Evolutionary conservation across 2,329 filamentous ascomycete species (phyloP), one percentile per base, ranked within the genome.

Genomic region (Cladophialophora carrionii): DNA sequence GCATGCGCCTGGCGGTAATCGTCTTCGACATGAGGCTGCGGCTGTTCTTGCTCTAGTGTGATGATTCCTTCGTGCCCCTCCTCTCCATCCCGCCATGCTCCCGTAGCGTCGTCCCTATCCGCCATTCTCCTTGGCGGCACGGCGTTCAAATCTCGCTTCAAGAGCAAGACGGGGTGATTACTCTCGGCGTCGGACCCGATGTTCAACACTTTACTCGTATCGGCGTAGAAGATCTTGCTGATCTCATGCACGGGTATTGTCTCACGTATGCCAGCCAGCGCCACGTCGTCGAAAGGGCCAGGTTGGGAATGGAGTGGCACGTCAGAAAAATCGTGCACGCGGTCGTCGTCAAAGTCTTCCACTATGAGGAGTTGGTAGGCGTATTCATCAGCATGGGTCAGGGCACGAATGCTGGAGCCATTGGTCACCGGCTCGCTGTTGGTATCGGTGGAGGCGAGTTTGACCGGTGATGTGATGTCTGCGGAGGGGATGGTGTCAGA

Each of bases 151-250:
- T 94, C 90, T 70, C 91, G 81, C 75, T 92, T 93, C 49, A 95
- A 75, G 0, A 95, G 77, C 0, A 95, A 79, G 0, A 94, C 86
- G 0, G 91, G 90, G 64, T 87, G 91, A 72, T 89, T 91, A 2
- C 84, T 84, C 70, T 89, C 88, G 14, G 84, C 86, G 26, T 89
- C 85, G 2, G 79, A 83, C 14, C 88, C 88, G 62, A 97, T 92
- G 67, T 96, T 96, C 29, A 97, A 81, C 9, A 97, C 91, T 71
- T 91, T 91, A 20, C 92, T 92, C 0, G 91, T 96, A 70, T 96
- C 91, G 0, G 92, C 92, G 73, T 96, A 97, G 77, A 96, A 96
- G 34, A 96, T 91, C 74, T 96, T 96, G 5, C 92, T 90, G 4
- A 96, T 85, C 72, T 91, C 85, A 73, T 91, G 87, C 22, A 91